Evolutionary conservation across 169 alveolate genomes (phyloP), one percentile per base, ranked within the genome.

Genomic region (Plasmodium fragile): DNA sequence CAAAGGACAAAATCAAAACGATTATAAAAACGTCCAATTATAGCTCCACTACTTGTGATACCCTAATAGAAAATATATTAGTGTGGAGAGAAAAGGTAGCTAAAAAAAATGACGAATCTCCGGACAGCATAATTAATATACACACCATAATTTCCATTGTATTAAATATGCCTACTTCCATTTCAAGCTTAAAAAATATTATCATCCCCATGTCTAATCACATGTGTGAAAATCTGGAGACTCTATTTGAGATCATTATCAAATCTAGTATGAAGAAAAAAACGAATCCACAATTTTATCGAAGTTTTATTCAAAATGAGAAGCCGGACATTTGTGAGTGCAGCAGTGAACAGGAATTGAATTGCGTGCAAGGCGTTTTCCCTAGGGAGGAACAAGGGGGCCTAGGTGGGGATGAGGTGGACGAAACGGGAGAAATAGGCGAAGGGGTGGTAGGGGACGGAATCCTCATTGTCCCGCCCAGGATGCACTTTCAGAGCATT

Each of bases 141-240:
- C 92, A 90, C 53, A 90, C 72, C 71, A 78, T 90, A 3, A 81
- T 90, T 52, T 90, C 94, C 10, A 90, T 90, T 45, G 30, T 90
- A n/a, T 43, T 90, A 36, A 90, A 90, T 55, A 71, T 28, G 80
- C 78, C 94, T 16, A 80, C 92, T 28, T 65, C 94, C 2, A 79
- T 90, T 16, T 90, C 92, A 41, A 70, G 65, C 52, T 69, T 90
- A 80, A 90, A 90, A 53, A 90, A 80, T 79, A 90, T 41, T 22
- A 90, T 90, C 32, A 36, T 81, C 3, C 94, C 94, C 22, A 43
- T 90, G 41, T 80, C 90, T 41, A 90, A 53, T 69, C 36, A n/a
- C 10, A 25, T 90, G 22, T 39, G 59, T 36, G 94, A 90, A 80
- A 90, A 90, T 90, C 16, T 90, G 36, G 94, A 90, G 52, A n/a